Conservation (phyloP, 2,329 filamentous ascomycete species). For the Aspergillus japonicus region DNA sequence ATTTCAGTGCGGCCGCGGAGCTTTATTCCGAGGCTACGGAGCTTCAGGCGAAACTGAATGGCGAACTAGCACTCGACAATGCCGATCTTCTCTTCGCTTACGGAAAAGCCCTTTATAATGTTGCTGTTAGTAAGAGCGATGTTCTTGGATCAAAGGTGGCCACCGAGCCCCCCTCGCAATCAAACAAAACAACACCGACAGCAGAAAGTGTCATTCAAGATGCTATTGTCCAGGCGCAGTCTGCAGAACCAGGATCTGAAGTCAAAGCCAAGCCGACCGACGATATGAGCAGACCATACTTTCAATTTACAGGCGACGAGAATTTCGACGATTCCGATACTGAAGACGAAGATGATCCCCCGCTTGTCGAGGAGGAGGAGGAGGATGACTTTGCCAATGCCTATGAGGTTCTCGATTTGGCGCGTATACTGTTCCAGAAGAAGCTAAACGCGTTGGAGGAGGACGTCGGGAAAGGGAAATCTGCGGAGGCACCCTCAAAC, state of each 20-base stretch:
- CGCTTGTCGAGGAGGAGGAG: constrained; percentile 55
- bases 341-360: constrained; percentile 48
- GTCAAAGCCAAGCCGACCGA: constrained; percentile 17
- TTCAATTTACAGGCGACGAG: constrained; percentile 92
- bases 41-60: constrained; percentile 86
- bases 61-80: constrained; percentile 86
- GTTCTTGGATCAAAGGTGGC: constrained; percentile 82
- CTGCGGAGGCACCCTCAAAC: constrained; percentile 40
- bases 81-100: constrained; percentile 94
- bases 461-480: constrained; percentile 51
- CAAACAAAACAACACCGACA: constrained; percentile 43
- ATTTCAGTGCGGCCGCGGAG: constrained; percentile 82
- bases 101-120: constrained; percentile 88
- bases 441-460: constrained; percentile 54
- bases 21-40: constrained; percentile 85
- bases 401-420: constrained; percentile 63
- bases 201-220: constrained; percentile 23
- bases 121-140: constrained; percentile 91
- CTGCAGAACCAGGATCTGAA: constrained; percentile 16
- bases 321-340: constrained; percentile 80
- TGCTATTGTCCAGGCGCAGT: constrained; percentile 25
- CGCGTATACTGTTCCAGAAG: constrained; percentile 58
- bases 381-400: constrained; percentile 65
- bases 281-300: constrained; percentile 60
- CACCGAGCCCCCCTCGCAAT: constrained; percentile 56